Evolutionary conservation across 805 yeast species (phyloP), one percentile per base, ranked within the genome.

Genomic region (Kuraishia molischiana): DNA sequence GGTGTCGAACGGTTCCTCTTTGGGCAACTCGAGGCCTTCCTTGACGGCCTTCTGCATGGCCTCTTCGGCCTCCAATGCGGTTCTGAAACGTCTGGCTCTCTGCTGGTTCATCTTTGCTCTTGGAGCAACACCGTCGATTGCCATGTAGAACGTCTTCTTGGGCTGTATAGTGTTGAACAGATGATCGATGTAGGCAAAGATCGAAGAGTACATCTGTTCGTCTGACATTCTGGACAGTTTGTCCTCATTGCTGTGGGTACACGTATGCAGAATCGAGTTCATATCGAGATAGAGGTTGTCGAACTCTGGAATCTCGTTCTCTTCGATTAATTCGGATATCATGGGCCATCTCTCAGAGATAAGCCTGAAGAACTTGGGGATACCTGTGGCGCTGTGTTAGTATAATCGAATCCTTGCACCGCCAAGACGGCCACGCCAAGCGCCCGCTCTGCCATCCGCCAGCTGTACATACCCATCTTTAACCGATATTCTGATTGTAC

Each of bases 271-370:
- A 61, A 92, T 92, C 19, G 97, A 87, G 62, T 92, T 92, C 99
- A 92, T 92, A 64, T 92, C 99, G 46, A 92, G 73, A 52, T 92
- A 92, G 44, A 92, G 66, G 53, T 90, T 90, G 59, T 92, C 99
- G 58, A 85, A 92, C 58, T 89, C 97, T 3, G 97, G 94, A 42
- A 89, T 76, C 49, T 83, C 85, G 37, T 72, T 69, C 22, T 80
- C 92, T 48, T 81, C 86, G 45, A 90, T 78, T 52, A 78, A 66
- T 59, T 87, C 95, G 9, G 94, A 80, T 47, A 89, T 87, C 68
- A 83, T 69, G 24, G 99, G 99, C 97, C 97, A 92, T 77, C 99
- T 78, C 65, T 92, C 97, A 35, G 97, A 86, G 66, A 92, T 87
- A 67, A 85, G 90, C 62, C 96, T 77, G 61, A 86, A 92, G 58